Base-by-base conservation (phyloP, 441 rosid species). In the Gossypium lobatum region DNA sequence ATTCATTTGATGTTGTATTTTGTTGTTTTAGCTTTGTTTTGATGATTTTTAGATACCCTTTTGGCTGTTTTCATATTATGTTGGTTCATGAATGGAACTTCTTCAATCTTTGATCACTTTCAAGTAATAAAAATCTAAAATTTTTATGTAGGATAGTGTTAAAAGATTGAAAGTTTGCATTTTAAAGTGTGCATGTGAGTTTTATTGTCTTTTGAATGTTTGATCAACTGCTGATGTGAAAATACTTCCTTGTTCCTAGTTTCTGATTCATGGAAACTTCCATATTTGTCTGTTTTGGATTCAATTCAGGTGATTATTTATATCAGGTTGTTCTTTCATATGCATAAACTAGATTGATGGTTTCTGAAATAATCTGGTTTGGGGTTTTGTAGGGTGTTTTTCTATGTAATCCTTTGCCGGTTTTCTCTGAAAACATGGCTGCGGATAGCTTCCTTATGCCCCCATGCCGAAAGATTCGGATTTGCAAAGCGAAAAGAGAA, bases 391-490 rank as follows among this genome's bases (percentile, higher is more conserved):
- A 45, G 52, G 25, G 28, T 64, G 50, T 58, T 58, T 58, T 58
- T 64, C 53, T 53, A 54, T 61, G 64, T 46, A 48, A 50, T 64
- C 10, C 17, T 48, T 53, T 23, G 25, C 17, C 11, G n/a, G 71
- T 74, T 39, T 55, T 34, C 16, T 34, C n/a, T 64, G 10, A 4
- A 17, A 52, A 18, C 74, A 68, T 67, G 70, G 54, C 52, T 31
- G 82, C 73, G 71, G 80, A 18, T 64, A 60, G 75, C 65, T 78
- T 74, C 1, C 31, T 39, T 53, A 1, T 25, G 73, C 69, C 77
- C 5, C 78, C 77, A 37, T 73, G 28, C 3, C 74, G n/a, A 73
- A 86, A 74, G 70, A 13, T 71, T 21, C 75, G 76, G 72, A 34
- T 78, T 53, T 42, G 48, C 53, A 50, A n/a, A 25, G 71, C 71